These are phyloP conservation scores for Phytopythium chamaehyphon DNA, from an alignment of 352 stramenopile species.

Conservation along the genomic window DNA sequence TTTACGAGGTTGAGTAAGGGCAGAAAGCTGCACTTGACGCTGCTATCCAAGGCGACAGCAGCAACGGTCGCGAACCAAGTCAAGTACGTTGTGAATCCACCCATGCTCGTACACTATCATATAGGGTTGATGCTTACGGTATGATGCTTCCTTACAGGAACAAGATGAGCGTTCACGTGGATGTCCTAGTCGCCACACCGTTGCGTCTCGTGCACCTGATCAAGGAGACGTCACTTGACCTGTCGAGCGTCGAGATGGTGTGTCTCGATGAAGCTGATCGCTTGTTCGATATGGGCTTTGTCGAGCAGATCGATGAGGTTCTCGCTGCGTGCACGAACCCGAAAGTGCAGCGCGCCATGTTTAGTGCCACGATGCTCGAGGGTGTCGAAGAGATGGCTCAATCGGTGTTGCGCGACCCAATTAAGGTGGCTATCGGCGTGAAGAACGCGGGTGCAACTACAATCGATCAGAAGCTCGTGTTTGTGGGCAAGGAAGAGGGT, in stretches of 20 bases:
- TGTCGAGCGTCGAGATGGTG: slow-evolving; percentile 89
- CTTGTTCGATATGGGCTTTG: slow-evolving; percentile 96
- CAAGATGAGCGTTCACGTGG: slow-evolving; percentile 79
- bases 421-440: slow-evolving; percentile 93
- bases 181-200: slow-evolving; percentile 96
- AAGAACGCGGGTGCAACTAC: slow-evolving; percentile 86
- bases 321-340: slow-evolving; percentile 88
- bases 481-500: slow-evolving; percentile 98
- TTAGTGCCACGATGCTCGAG: slow-evolving; percentile 97
- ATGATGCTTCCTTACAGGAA: slow-evolving; percentile 34
- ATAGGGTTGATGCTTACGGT: not conserved
- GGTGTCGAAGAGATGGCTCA: slow-evolving; percentile 95
- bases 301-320: slow-evolving; percentile 98
- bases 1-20: slow-evolving; percentile 88
- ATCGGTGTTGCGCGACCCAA: slow-evolving; percentile 94
- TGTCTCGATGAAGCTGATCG: slow-evolving; percentile 99
- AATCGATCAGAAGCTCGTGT: slow-evolving; percentile 95
- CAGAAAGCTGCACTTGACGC: slow-evolving; percentile 82
- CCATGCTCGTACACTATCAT: not conserved
- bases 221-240: slow-evolving; percentile 78
- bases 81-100: slow-evolving; percentile 29
- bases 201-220: slow-evolving; percentile 93
- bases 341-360: slow-evolving; percentile 92
- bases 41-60: slow-evolving; percentile 93
- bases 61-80: slow-evolving; percentile 64